Percentiles rank a stretch among this genome's conserved stretches.
Evolutionary conservation across 306 rosid genomes (phyloP).

Genomic region (Echinosophora koreensis): DNA sequence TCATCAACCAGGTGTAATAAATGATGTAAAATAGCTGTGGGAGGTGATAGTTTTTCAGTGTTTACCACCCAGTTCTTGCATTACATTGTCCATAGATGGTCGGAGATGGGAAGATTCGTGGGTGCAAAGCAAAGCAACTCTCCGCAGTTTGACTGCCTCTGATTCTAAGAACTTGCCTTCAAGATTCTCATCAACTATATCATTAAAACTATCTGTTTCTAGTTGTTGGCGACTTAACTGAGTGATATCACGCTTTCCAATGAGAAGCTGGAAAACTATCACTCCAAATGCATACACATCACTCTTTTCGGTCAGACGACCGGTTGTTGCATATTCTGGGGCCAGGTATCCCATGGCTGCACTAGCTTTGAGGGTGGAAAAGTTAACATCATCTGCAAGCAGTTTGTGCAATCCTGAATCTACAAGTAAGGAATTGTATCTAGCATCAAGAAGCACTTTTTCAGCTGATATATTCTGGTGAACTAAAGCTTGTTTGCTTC

Average conservation of each 20-base stretch:
- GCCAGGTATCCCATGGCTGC: slow-evolving; percentile 93
- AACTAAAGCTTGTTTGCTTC: slow-evolving; percentile 57
- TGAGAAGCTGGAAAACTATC: slow-evolving; percentile 76
- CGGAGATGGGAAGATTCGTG: slow-evolving; percentile 68
- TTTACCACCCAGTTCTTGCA: slow-evolving; percentile 53
- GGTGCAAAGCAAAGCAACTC: slow-evolving; percentile 73
- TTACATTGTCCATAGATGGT: slow-evolving; percentile 71
- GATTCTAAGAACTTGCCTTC: slow-evolving; percentile 68
- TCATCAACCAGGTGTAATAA: too few species aligned
- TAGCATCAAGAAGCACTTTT: slow-evolving; percentile 69
- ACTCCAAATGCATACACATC: slow-evolving; percentile 89
- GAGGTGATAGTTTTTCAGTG: too few species aligned
- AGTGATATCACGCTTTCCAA: slow-evolving; percentile 66
- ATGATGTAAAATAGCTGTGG: too few species aligned
- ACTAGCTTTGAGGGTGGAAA: slow-evolving; percentile 78
- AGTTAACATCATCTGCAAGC: slow-evolving; percentile 83
- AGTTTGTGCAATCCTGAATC: slow-evolving; percentile 89
- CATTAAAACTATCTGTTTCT: slow-evolving; percentile 54
- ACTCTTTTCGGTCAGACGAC: slow-evolving; percentile 76
- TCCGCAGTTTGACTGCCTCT: slow-evolving; percentile 71
- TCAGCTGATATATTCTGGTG: slow-evolving; percentile 87
- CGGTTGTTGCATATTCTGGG: slow-evolving; percentile 78
- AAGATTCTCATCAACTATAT: slow-evolving; percentile 69
- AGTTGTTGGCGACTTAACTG: slow-evolving; percentile 51
- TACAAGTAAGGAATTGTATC: slow-evolving; percentile 66